These are phyloP conservation scores for Phycomyces blakesleeanus DNA, from an alignment of 192 early-diverging fungal genomes.

Conservation along the genomic window DNA sequence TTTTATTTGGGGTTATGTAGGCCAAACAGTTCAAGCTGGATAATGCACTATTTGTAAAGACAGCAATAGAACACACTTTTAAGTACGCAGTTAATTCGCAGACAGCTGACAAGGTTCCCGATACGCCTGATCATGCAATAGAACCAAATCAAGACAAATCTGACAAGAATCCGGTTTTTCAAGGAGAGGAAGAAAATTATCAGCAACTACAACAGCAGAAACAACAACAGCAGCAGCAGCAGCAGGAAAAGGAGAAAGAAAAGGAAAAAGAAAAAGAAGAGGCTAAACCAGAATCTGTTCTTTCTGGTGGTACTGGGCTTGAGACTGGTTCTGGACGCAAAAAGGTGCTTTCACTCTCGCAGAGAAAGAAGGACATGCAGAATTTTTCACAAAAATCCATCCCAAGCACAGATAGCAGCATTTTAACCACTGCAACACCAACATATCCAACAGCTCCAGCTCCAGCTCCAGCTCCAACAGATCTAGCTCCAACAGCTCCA, in stretches of 20 bases:
- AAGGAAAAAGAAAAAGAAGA: too few species aligned
- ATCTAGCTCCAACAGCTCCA: neutral
- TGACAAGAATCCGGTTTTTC: neutral
- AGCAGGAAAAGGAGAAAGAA: too few species aligned
- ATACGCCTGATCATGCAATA: neutral
- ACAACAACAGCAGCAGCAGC: too few species aligned
- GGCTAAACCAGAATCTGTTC: too few species aligned
- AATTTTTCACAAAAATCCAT: neutral
- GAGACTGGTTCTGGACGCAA: neutral
- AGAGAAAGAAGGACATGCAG: neutral
- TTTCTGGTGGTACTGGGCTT: too few species aligned
- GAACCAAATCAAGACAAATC: neutral
- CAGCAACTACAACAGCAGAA: too few species aligned
- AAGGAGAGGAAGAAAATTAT: neutral
- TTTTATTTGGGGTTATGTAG: conserved; percentile 21
- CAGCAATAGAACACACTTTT: conserved; percentile 39
- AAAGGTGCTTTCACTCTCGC: neutral
- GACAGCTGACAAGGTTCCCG: too few species aligned
- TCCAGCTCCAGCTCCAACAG: neutral
- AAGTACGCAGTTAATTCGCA: conserved; percentile 27
- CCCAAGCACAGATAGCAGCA: neutral
- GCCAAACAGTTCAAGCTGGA: conserved; percentile 51
- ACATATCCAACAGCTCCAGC: neutral
- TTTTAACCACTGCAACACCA: neutral
- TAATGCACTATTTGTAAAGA: conserved; percentile 36